Evolutionary conservation across 768 basidiomycete species (phyloP).

Genomic region (Tephrocybe sp.): DNA sequence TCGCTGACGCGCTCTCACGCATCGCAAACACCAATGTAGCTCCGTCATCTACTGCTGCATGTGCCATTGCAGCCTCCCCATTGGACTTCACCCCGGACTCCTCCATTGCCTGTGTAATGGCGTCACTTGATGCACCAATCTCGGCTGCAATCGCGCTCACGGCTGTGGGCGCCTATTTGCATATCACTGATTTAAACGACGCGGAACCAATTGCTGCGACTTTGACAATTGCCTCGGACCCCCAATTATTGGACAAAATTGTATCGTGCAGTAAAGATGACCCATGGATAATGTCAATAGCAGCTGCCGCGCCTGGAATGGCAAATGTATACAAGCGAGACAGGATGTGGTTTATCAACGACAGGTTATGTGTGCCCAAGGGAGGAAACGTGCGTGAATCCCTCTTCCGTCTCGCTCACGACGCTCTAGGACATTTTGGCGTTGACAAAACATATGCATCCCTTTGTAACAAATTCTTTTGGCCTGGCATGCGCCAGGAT

Average conservation of each 20-base stretch:
- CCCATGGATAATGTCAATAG: no score
- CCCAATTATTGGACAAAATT: background rate
- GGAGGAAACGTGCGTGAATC: constrained; percentile 3
- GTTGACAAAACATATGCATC: constrained; percentile 18
- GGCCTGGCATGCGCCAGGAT: constrained; percentile 31
- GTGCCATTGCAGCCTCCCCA: no score
- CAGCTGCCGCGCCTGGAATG: no score
- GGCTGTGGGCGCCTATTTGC: no score
- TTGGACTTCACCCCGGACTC: no score
- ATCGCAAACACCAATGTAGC: no score
- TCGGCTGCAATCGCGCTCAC: no score
- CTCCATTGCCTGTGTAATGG: no score
- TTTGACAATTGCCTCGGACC: background rate
- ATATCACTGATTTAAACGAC: no score
- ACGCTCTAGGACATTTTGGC: constrained; percentile 32
- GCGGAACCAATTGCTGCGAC: no score
- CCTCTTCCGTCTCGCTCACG: constrained; percentile 27
- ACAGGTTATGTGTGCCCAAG: background rate
- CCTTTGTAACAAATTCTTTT: constrained; percentile 24
- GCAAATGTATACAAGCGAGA: background rate
- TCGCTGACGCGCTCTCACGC: constrained; percentile 36
- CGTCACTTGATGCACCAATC: no score
- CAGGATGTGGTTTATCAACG: background rate
- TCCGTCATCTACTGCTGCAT: background rate
- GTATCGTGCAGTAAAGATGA: background rate